Percentiles rank a stretch among this genome's conserved stretches.
These are phyloP conservation scores for Hericium coralloides DNA, from an alignment of 768 basidiomycete species.

Conservation along the genomic window DNA sequence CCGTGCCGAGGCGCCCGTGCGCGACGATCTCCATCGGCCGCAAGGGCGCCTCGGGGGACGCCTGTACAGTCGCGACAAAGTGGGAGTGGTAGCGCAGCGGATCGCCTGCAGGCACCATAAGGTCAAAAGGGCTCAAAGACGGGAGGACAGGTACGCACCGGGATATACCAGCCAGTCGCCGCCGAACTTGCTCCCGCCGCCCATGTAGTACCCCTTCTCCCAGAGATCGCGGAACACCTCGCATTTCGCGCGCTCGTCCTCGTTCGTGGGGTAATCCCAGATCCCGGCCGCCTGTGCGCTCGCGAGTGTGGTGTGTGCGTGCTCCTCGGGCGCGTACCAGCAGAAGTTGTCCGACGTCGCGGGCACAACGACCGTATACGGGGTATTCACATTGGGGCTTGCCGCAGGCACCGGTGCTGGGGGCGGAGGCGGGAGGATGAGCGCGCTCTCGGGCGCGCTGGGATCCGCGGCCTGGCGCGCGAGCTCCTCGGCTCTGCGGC, in stretches of 20 bases:
- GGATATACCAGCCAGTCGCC: constrained; percentile 97
- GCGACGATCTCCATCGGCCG: constrained; percentile 93
- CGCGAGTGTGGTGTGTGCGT: constrained; percentile 45
- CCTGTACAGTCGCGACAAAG: constrained; percentile 78
- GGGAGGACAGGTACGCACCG: constrained; percentile 37
- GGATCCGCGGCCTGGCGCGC: neutral
- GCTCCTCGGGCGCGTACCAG: constrained; percentile 53
- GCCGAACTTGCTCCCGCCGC: constrained; percentile 88
- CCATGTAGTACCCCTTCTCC: constrained; percentile 82
- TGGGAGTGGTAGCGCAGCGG: constrained; percentile 96
- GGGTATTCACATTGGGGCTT: constrained; percentile 8
- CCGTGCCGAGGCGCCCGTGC: constrained; percentile 91
- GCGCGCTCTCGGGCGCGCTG: neutral
- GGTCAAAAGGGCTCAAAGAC: neutral
- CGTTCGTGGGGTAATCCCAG: constrained; percentile 66
- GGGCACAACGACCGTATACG: constrained; percentile 57
- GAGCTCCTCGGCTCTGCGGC: neutral
- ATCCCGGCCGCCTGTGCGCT: constrained; percentile 58
- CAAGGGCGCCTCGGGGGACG: constrained; percentile 49
- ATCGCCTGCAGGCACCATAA: constrained; percentile 50
- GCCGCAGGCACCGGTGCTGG: constrained; percentile 4
- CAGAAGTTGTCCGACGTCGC: constrained; percentile 49
- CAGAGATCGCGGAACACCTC: constrained; percentile 74
- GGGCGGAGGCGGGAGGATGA: constrained; percentile 4
- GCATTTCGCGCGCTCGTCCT: constrained; percentile 65